Conservation (phyloP, 306 rosid genomes). For the Cotoneaster glaucophyllus region DNA sequence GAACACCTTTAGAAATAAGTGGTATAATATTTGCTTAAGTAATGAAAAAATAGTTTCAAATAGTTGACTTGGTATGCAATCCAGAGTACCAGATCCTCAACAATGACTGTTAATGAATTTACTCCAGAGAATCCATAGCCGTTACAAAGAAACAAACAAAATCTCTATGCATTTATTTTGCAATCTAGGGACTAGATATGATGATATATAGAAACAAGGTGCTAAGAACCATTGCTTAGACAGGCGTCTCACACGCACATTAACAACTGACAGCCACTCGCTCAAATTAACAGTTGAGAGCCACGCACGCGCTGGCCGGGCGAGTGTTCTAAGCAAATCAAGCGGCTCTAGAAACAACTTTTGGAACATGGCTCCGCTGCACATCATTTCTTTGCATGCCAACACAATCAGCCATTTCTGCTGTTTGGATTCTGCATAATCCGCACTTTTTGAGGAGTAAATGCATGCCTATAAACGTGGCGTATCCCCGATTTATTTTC, state of each 20-base stretch:
- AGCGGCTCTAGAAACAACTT: neutral
- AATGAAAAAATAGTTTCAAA: neutral
- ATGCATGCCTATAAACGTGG: constrained; percentile 8
- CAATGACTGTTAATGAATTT: neutral
- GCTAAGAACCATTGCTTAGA: neutral
- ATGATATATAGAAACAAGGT: neutral
- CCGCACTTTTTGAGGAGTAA: neutral
- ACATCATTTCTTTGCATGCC: neutral
- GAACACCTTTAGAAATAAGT: neutral
- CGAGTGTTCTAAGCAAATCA: neutral
- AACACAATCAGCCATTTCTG: neutral
- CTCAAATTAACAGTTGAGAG: neutral
- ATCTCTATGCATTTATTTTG: constrained; percentile 5
- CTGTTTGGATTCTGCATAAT: constrained; percentile 1
- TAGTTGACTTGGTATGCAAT: neutral
- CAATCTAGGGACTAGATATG: neutral
- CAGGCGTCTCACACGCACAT: neutral
- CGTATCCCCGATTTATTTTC: neutral
- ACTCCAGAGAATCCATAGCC: neutral
- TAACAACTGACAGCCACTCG: no score
- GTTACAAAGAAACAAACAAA: neutral
- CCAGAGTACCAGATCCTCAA: neutral
- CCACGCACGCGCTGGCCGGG: neutral
- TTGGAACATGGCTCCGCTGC: neutral
- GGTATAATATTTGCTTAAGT: neutral